Base-by-base conservation (phyloP, 2,329 filamentous ascomycete genomes). In the Cytospora paraplurivora region DNA sequence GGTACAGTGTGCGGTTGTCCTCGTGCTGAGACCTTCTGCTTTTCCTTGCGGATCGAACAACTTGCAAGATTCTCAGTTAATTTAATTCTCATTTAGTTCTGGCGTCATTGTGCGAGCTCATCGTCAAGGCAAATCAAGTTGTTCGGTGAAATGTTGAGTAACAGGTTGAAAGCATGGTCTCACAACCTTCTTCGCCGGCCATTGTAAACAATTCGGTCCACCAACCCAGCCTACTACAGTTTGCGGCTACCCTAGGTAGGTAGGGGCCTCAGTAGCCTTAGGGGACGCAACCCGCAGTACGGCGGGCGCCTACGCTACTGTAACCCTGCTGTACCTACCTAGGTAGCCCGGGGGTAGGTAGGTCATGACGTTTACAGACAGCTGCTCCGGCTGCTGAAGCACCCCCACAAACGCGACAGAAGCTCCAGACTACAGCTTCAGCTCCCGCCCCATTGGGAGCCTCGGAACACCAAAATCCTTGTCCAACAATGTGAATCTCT, bases 401-500 rank as follows among this genome's bases (percentile, higher is more conserved):
- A 33, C 38, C 60, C 63, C 60, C 55, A 60, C 56, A 53, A 58
- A 17, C 38, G 13, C 38, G 38, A 17, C 38, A 7, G 38, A 41
- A 41, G 38, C 38, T 44, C 41, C 41, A 44, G 41, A 3, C 17
- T 27, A 38, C 32, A 19, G 47, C 55, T 49, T 13, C 35, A 38
- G 15, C 38, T 44, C 35, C 11, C 19, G 32, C 32, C 33, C 57
- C 27, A 47, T 49, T 37, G 41, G 38, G 13, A 44, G 41, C 41
- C 41, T 19, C 17, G n/a, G 19, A n/a, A 44, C 41, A 10, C 17
- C n/a, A 44, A 10, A n/a, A 17, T 11, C 41, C 41, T 8, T n/a
- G 38, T n/a, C 38, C 57, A 32, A 66, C 53, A 21, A 66, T 66
- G 61, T 63, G 52, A 63, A 54, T 19, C 4, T 21, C 19, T 38